Base-by-base conservation (phyloP, 805 yeast genomes). In the Isabelozyma rhagii region DNA sequence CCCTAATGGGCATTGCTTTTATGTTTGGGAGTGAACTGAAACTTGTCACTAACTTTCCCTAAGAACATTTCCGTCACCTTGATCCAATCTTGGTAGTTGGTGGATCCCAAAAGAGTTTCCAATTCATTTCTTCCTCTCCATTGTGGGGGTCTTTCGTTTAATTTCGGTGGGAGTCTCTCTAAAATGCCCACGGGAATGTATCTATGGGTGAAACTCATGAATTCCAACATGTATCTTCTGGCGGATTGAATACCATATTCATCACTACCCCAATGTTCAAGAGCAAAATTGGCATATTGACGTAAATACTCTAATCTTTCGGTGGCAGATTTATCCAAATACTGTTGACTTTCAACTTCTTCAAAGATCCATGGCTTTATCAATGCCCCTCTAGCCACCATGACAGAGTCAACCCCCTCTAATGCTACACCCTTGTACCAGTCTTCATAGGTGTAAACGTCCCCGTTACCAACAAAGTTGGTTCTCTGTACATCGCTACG, bases 311-410 rank as follows among this genome's bases (percentile, higher is more conserved):
- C 96, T 49, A 94, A 79, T 67, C 99, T 81, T 69, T 94, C 97
- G 17, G 85, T 75, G n/a, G 97, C 85, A 2, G 89, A 76, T 71
- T 93, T 94, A 67, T 94, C 99, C 54, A 94, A 69, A 66, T 90
- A 84, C 68, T 94, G 98, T 59, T 84, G 83, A 6, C 93, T 77
- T 51, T 93, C 96, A 49, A 94, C 81, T 70, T 94, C 99, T 72
- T 94, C 97, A 59, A 93, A 94, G 46, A 94, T 89, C 99, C 99
- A 94, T 36, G 99, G 99, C 70, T 94, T 94, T 65, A 94, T 92
- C 55, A 94, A 79, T 1, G 98, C 98, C 49, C 98, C 99, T 62
- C 99, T 81, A 3, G 98, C 99, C 48, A 94, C 89, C 97, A 96
- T 94, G 14, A 91, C 96, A 29, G 94, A 83, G 70, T 94, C 99